Conservation (phyloP, 495 filamentous ascomycete genomes). For the Tuber umbilicatum region DNA sequence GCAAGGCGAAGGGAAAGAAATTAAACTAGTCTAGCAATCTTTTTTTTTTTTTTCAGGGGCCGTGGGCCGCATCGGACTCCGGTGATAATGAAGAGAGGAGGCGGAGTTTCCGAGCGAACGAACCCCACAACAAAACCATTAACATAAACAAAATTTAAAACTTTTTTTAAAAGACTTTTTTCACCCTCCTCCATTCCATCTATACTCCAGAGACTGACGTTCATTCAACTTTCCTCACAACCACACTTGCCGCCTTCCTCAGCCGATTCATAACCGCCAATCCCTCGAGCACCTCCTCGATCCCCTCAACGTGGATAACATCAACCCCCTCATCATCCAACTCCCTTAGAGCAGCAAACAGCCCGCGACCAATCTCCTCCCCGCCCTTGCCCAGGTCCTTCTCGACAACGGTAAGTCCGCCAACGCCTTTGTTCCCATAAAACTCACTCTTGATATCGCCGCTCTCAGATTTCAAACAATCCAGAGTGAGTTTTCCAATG, state of each 20-base stretch:
- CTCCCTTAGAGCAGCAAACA: conserved; percentile 81
- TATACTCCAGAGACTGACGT: neutral
- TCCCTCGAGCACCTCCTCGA: conserved; percentile 78
- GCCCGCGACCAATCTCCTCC: conserved; percentile 67
- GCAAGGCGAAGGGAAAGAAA: neutral
- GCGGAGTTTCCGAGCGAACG: neutral
- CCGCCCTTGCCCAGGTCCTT: conserved; percentile 61
- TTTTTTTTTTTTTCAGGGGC: neutral
- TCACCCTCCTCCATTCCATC: neutral
- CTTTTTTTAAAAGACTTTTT: neutral
- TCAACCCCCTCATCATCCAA: conserved; percentile 73
- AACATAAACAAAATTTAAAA: neutral
- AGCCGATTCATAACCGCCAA: conserved; percentile 94
- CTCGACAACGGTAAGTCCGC: conserved; percentile 48
- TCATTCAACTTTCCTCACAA: conserved; percentile 32
- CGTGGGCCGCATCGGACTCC: neutral
- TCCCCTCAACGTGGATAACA: conserved; percentile 86
- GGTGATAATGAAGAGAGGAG: neutral
- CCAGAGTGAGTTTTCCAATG: conserved; percentile 11
- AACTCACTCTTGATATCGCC: conserved; percentile 28
- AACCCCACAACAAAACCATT: neutral
- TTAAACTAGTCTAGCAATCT: neutral
- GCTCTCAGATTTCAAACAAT: conserved; percentile 40
- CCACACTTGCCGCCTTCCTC: conserved; percentile 66
- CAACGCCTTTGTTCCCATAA: conserved; percentile 30